phyloP scores from a whole-genome alignment of 495 filamentous ascomycete species.

The Aspergillus biplanus region DNA sequence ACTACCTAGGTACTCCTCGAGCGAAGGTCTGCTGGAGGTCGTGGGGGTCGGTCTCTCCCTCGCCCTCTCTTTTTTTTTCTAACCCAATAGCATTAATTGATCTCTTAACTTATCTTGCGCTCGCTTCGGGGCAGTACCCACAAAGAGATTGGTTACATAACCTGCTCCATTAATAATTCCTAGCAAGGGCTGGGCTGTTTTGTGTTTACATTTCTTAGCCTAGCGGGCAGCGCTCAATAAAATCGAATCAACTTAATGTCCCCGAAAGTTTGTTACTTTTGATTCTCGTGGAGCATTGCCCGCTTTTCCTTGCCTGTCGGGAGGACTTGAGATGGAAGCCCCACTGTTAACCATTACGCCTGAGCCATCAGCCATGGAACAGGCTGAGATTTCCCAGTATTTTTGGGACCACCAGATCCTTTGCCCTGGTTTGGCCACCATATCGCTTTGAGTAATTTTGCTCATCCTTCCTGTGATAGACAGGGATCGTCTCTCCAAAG shows the following conservation, averaged over 20 bases:
- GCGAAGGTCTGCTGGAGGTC: too few relatives aligned
- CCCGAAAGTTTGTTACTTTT: background rate
- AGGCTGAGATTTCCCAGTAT: background rate
- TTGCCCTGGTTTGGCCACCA: conserved; percentile 9
- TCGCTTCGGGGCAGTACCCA: background rate
- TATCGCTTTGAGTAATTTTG: conserved; percentile 4
- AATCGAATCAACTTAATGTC: background rate
- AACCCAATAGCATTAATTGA: too few relatives aligned
- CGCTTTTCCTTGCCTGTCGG: too few relatives aligned
- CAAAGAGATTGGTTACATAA: background rate
- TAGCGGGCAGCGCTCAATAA: background rate
- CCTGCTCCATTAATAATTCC: background rate
- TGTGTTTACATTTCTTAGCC: background rate
- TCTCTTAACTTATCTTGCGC: too few relatives aligned
- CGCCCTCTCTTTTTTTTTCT: too few relatives aligned
- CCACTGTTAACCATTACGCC: background rate
- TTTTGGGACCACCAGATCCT: background rate
- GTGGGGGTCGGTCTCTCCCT: too few relatives aligned
- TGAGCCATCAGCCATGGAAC: conserved; percentile 15
- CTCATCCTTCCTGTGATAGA: conserved; percentile 1
- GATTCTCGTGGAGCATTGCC: background rate
- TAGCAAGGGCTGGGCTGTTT: background rate
- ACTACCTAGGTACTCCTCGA: background rate
- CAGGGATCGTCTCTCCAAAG: conserved; percentile 1
- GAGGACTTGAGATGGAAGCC: background rate